Evolutionary conservation across 2,329 filamentous ascomycete species (phyloP).

Genomic region (Cadophora malorum): DNA sequence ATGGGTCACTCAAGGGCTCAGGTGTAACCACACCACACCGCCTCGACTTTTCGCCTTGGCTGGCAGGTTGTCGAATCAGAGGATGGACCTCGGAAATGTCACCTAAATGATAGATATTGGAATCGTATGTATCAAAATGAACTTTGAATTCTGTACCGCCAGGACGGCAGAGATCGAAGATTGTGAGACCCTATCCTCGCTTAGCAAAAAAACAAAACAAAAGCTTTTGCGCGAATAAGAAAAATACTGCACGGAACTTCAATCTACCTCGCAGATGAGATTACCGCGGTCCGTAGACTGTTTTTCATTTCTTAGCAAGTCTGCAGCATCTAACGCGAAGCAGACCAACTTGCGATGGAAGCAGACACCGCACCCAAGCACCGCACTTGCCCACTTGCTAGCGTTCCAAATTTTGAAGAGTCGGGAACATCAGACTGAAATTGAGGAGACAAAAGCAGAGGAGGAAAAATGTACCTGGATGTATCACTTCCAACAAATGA

Average conservation of each 20-base stretch:
- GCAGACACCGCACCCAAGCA: background rate
- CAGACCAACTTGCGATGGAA: background rate
- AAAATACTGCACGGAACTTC: background rate
- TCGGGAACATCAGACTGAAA: background rate
- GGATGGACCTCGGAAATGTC: background rate
- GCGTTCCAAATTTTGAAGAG: background rate
- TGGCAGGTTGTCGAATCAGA: background rate
- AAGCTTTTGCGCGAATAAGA: background rate
- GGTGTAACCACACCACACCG: conserved; percentile 5
- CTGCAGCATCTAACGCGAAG: background rate
- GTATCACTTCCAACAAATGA: background rate
- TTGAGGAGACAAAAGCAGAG: background rate
- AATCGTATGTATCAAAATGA: too few relatives aligned
- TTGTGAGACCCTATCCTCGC: background rate
- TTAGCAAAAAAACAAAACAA: background rate
- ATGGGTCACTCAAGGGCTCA: background rate
- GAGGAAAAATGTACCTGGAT: background rate
- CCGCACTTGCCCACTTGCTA: too few relatives aligned
- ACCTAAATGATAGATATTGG: background rate
- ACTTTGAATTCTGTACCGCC: background rate
- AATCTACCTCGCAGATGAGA: background rate
- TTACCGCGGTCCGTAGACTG: too few relatives aligned
- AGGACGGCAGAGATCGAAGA: background rate
- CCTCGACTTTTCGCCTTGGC: background rate
- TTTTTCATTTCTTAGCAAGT: background rate